These are phyloP conservation scores for Teratosphaeria destructans DNA, from an alignment of 2,329 filamentous ascomycete species.

Conservation along the genomic window DNA sequence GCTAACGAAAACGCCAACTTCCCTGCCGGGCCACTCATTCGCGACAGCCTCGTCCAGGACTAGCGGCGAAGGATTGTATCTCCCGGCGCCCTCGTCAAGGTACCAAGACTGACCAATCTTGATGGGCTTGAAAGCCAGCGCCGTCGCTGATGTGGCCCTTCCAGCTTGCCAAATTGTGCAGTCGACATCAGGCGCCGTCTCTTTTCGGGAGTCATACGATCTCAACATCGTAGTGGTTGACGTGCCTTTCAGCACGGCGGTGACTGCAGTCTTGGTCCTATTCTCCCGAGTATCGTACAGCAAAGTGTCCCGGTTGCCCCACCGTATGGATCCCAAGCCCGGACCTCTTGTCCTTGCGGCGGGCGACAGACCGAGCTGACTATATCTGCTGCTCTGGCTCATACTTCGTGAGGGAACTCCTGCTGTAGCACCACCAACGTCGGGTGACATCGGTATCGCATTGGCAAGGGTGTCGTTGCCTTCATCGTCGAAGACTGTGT, in stretches of 20 bases:
- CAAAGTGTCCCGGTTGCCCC: constrained; percentile 73
- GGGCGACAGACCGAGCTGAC: constrained; percentile 62
- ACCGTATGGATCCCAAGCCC: constrained; percentile 44
- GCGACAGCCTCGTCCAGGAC: constrained; percentile 80
- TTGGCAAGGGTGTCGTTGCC: constrained; percentile 60
- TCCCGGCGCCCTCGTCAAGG: constrained; percentile 82
- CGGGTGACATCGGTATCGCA: constrained; percentile 39
- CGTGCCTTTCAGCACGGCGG: constrained; percentile 81
- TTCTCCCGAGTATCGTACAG: constrained; percentile 83
- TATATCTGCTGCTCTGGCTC: constrained; percentile 74
- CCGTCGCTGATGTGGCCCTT: constrained; percentile 83
- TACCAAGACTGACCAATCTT: constrained; percentile 89
- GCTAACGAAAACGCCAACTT: constrained; percentile 84
- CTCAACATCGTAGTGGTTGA: constrained; percentile 60
- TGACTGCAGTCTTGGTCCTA: constrained; percentile 64
- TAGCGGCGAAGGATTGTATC: constrained; percentile 80
- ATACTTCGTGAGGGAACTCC: constrained; percentile 47
- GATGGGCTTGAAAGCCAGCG: constrained; percentile 90
- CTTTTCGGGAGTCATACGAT: constrained; percentile 90
- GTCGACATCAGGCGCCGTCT: constrained; percentile 81
- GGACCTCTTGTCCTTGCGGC: constrained; percentile 29
- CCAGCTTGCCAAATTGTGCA: constrained; percentile 97
- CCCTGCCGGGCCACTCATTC: constrained; percentile 91
- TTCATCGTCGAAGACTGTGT: constrained; percentile 66
- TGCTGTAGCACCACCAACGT: constrained; percentile 21